Conservation (phyloP, 2,329 filamentous ascomycete genomes). For the Penicillium decumbens region DNA sequence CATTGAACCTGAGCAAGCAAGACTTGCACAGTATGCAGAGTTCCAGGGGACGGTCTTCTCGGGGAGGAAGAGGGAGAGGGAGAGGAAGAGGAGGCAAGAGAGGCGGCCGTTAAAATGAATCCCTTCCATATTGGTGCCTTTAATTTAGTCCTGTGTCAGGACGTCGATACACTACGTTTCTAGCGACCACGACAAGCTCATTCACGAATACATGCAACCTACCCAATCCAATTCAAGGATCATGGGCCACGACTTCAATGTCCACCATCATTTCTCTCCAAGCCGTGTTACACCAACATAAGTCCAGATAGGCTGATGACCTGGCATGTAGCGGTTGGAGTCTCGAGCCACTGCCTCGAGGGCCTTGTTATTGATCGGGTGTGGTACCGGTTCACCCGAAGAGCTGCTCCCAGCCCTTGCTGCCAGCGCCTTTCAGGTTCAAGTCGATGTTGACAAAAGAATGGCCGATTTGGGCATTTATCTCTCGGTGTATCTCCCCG, state of each 20-base stretch:
- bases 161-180: neutral
- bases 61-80: neutral
- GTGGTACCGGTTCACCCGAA: constrained; percentile 46
- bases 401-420: constrained; percentile 50
- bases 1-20: constrained; percentile 69
- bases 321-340: constrained; percentile 49
- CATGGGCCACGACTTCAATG: constrained; percentile 54
- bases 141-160: neutral
- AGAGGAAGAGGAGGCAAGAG: neutral
- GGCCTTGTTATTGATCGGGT: constrained; percentile 41
- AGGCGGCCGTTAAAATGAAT: constrained; percentile 1
- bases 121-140: neutral
- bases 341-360: constrained; percentile 44
- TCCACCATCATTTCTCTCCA: constrained; percentile 49
- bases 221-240: constrained; percentile 12
- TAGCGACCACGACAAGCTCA: neutral
- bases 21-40: constrained; percentile 53
- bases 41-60: constrained; percentile 2
- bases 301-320: constrained; percentile 54
- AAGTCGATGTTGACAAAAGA: constrained; percentile 57
- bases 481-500: constrained; percentile 28
- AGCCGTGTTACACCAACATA: constrained; percentile 49
- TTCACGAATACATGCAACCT: neutral
- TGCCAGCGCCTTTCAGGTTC: constrained; percentile 50
- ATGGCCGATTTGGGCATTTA: constrained; percentile 47